Evolutionary conservation across 345 rosid genomes (phyloP), one percentile per base, ranked within the genome.

Genomic region (Populus simonii): DNA sequence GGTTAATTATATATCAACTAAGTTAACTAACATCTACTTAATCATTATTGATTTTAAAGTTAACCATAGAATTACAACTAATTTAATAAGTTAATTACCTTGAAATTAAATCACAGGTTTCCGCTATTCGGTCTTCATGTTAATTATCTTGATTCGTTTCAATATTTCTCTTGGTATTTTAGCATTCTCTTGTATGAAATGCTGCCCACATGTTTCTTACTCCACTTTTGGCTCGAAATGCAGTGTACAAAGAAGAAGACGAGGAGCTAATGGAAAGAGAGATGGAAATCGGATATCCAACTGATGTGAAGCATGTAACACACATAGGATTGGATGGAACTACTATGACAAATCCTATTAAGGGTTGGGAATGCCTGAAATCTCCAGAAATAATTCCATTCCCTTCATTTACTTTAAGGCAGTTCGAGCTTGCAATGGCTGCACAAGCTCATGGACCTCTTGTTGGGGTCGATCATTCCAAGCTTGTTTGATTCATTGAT

Each of bases 271-370:
- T 86, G 84, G 94, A 93, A 72, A 83, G 89, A 78, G 94, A 80
- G 87, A 82, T 88, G 91, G 90, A 95, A 78, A 95, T 95, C 82
- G 98, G 99, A 85, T 91, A 81, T 69, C 99, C 97, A 15, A 93
- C 98, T 68, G 97, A 95, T 83, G 98, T 95, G 45, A 95, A 93
- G 83, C 99, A 95, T 80, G 92, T 93, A 76, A 91, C 98, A 68
- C 97, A 93, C 76, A 89, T 95, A 62, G 98, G 98, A 1, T 90
- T 90, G 94, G 97, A 95, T 57, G 96, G 97, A 36, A 73, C 86
- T 41, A 74, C 70, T 5, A 71, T 71, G 1, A 71, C 80, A 4
- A 77, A 41, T 7, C 31, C 55, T 6, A 35, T 27, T 3, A 61
- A 77, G 43, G 75, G 75, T 6, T 76, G 74, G 79, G 73, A 76